phyloP scores from a whole-genome alignment of 805 yeast genomes.

The Candida montana region DNA sequence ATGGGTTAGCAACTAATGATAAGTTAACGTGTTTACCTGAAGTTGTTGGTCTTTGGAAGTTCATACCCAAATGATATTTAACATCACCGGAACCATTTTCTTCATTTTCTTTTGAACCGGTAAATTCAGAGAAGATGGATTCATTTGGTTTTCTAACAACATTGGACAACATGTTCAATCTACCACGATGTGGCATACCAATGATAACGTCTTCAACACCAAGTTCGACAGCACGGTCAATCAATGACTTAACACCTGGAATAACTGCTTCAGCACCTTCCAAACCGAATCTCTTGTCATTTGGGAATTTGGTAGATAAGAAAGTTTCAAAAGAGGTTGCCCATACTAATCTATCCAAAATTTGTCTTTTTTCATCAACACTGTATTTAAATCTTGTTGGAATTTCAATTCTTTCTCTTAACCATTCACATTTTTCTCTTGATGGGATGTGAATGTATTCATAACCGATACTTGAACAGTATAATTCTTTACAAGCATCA shows the following conservation, averaged over 20 bases:
- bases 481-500: constrained; percentile 70
- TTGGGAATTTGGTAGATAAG: constrained; percentile 92
- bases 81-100: constrained; percentile 97
- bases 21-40: constrained; percentile 94
- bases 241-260: constrained; percentile 94
- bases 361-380: constrained; percentile 90
- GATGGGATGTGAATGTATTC: constrained; percentile 97
- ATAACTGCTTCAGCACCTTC: constrained; percentile 98
- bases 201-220: constrained; percentile 96
- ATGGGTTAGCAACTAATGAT: constrained; percentile 97
- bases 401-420: constrained; percentile 92
- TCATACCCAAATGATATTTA: constrained; percentile 98
- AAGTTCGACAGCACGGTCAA: constrained; percentile 85
- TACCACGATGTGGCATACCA: constrained; percentile 99
- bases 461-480: constrained; percentile 85
- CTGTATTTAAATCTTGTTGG: constrained; percentile 81
- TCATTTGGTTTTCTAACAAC: constrained; percentile 98
- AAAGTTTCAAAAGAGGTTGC: constrained; percentile 90
- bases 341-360: constrained; percentile 95
- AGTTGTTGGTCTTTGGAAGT: constrained; percentile 97
- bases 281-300: constrained; percentile 96
- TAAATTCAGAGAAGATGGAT: constrained; percentile 93
- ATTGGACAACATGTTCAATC: constrained; percentile 94
- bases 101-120: constrained; percentile 84
- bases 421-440: constrained; percentile 95